A percentile compares a stretch with the other conserved stretches of the same genome.
phyloP scores from a whole-genome alignment of 805 yeast genomes.

The Komagataella pastoris region DNA sequence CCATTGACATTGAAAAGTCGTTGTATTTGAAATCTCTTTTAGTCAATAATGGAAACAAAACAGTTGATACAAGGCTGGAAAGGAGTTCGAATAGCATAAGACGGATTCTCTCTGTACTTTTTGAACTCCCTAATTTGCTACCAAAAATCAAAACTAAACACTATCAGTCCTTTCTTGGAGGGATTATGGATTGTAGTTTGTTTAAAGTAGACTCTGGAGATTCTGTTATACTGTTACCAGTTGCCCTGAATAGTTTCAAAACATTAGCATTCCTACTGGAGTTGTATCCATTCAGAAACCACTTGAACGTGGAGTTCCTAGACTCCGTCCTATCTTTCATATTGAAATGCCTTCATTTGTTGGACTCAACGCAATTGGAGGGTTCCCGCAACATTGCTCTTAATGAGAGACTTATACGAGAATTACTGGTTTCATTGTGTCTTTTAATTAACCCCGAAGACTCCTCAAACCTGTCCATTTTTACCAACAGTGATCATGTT shows the following conservation, averaged over 20 bases:
- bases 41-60: constrained; percentile 8
- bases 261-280: background rate
- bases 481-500: background rate
- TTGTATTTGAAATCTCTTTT: constrained; percentile 10
- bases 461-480: background rate
- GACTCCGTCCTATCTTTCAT: background rate
- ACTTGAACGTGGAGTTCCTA: background rate
- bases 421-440: background rate
- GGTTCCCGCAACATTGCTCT: background rate
- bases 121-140: constrained; percentile 4
- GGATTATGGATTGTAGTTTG: background rate
- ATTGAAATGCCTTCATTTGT: background rate
- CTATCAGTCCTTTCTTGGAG: background rate
- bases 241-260: constrained; percentile 1
- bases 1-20: constrained; percentile 10
- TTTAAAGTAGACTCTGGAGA: background rate
- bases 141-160: background rate
- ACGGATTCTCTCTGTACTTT: constrained; percentile 6
- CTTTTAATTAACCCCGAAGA: background rate
- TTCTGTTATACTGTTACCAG: constrained; percentile 1
- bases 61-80: constrained; percentile 11
- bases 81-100: constrained; percentile 9
- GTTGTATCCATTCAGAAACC: background rate
- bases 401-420: background rate
- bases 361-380: background rate